Evolutionary conservation across 2,329 filamentous ascomycete genomes (phyloP).

Genomic region (Nigrograna mackinnonii): DNA sequence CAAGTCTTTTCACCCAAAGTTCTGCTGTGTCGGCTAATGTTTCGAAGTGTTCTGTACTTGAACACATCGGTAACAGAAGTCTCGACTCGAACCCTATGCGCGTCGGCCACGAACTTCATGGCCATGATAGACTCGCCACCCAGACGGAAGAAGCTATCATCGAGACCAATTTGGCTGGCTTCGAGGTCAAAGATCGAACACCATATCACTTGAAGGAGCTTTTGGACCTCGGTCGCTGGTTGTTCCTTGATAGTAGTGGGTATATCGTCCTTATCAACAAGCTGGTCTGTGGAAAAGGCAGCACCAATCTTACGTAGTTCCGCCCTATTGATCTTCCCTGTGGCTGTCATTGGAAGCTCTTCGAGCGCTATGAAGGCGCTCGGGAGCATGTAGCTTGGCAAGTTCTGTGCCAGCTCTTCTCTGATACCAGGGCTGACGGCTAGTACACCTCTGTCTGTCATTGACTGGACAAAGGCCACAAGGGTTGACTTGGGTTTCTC

Average conservation of each 20-base stretch:
- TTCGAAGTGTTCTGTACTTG: not conserved
- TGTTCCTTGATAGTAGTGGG: not conserved
- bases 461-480: not conserved
- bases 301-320: not conserved
- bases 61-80: no score
- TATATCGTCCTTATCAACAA: not conserved
- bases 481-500: not conserved
- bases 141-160: slow-evolving; percentile 7
- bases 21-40: not conserved
- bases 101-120: slow-evolving; percentile 3
- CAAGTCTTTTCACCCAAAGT: not conserved
- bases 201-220: slow-evolving; percentile 2
- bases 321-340: not conserved
- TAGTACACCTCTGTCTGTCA: not conserved
- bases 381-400: not conserved
- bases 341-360: not conserved
- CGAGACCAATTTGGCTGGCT: slow-evolving; percentile 1
- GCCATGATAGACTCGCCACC: slow-evolving; percentile 6
- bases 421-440: slow-evolving; percentile 5
- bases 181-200: slow-evolving; percentile 2
- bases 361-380: not conserved
- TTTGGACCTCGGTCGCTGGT: not conserved
- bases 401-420: not conserved
- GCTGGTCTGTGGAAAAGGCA: not conserved
- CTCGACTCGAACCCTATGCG: not conserved